Evolutionary conservation across 805 yeast genomes (phyloP).

Genomic region (Yamadazyma ubonensis): DNA sequence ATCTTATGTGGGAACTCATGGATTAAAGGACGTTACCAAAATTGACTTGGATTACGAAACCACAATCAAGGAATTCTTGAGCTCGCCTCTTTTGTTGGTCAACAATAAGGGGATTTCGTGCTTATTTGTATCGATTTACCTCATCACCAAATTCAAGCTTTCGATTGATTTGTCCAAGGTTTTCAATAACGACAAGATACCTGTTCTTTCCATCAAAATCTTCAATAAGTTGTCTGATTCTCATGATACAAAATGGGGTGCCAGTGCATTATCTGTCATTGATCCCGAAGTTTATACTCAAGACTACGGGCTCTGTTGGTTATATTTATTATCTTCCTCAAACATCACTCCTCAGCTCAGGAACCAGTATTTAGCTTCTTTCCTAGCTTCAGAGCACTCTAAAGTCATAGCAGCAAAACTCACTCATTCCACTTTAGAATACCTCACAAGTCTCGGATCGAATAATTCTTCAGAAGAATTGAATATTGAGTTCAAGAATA

Average conservation of each 20-base stretch:
- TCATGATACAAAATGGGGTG: slow-evolving; percentile 54
- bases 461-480: slow-evolving; percentile 15
- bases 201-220: slow-evolving; percentile 51
- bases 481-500: slow-evolving; percentile 3
- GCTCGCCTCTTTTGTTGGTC: slow-evolving; percentile 54
- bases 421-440: slow-evolving; percentile 33
- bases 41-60: slow-evolving; percentile 20
- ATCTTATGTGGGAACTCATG: slow-evolving; percentile 15
- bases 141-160: slow-evolving; percentile 10
- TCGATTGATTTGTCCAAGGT: slow-evolving; percentile 6
- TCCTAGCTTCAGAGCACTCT: slow-evolving; percentile 19
- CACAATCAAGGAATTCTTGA: slow-evolving; percentile 41
- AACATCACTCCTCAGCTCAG: slow-evolving; percentile 30
- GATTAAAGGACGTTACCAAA: slow-evolving; percentile 38
- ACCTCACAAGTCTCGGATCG: slow-evolving; percentile 17
- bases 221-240: slow-evolving; percentile 47
- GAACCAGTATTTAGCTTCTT: slow-evolving; percentile 32
- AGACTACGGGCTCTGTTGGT: slow-evolving; percentile 47
- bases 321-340: slow-evolving; percentile 47
- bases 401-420: slow-evolving; percentile 4
- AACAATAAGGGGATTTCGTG: slow-evolving; percentile 52
- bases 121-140: slow-evolving; percentile 49
- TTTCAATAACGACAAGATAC: slow-evolving; percentile 42
- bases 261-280: slow-evolving; percentile 42
- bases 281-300: slow-evolving; percentile 20